Evolutionary conservation across 768 basidiomycete species (phyloP).

Genomic region (Termitomyces sp.): DNA sequence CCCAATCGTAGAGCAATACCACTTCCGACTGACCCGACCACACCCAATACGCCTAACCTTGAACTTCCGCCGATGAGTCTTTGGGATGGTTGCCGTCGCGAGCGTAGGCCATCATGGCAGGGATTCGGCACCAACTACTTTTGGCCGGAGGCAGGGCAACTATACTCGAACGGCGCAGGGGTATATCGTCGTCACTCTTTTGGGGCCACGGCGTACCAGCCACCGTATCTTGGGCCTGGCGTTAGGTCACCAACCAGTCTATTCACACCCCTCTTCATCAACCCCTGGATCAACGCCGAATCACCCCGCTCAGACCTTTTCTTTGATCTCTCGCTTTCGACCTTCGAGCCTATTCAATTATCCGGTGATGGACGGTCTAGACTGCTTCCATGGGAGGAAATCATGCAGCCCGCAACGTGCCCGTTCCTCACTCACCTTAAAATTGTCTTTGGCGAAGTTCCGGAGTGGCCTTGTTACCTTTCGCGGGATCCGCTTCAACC

Average conservation of each 20-base stretch:
- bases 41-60: not conserved
- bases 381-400: not conserved
- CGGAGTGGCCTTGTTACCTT: not conserved
- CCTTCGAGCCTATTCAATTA: not conserved
- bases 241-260: no score
- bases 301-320: not conserved
- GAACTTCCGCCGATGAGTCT: not conserved
- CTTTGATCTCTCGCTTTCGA: slow-evolving; percentile 2
- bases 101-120: not conserved
- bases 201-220: not conserved
- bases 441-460: not conserved
- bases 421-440: not conserved
- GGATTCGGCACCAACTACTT: not conserved
- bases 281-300: slow-evolving; percentile 5
- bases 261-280: not conserved
- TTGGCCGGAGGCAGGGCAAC: not conserved
- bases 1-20: not conserved
- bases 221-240: not conserved
- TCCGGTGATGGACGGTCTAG: not conserved
- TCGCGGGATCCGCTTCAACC: not conserved
- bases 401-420: not conserved
- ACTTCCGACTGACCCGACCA: slow-evolving; percentile 1
- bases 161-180: not conserved
- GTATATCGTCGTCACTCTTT: not conserved
- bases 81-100: not conserved